These are phyloP conservation scores for Cercospora brassicicola DNA, from an alignment of 2,329 filamentous ascomycete genomes.

Conservation along the genomic window DNA sequence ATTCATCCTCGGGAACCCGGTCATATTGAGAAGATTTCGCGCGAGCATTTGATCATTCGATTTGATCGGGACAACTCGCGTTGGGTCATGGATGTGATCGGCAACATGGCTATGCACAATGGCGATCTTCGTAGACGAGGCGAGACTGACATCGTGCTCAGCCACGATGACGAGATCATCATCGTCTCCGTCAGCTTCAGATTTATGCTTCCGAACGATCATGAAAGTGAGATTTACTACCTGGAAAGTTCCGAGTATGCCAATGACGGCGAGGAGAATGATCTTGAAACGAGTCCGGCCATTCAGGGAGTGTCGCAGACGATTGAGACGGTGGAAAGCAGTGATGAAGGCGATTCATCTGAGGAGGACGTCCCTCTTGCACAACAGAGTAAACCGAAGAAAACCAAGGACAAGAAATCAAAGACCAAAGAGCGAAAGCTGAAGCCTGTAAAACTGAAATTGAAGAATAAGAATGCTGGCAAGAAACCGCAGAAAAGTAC, in stretches of 20 bases:
- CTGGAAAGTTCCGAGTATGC: slow-evolving; percentile 33
- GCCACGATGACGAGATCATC: slow-evolving; percentile 66
- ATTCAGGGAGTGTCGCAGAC: slow-evolving; percentile 45
- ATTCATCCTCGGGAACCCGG: slow-evolving; percentile 47
- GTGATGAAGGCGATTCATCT: slow-evolving; percentile 51
- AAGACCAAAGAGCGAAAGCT: slow-evolving; percentile 19
- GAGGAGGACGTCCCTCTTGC: slow-evolving; percentile 16
- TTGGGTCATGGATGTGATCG: slow-evolving; percentile 65
- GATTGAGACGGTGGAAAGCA: slow-evolving; percentile 54
- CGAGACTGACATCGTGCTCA: slow-evolving; percentile 56
- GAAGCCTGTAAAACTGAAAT: slow-evolving; percentile 23
- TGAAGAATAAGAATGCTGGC: slow-evolving; percentile 19
- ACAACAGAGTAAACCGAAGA: slow-evolving; percentile 13
- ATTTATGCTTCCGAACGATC: slow-evolving; percentile 69
- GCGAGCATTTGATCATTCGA: slow-evolving; percentile 70
- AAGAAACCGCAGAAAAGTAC: slow-evolving; percentile 10
- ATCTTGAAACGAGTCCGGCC: slow-evolving; percentile 16
- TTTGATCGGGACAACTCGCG: slow-evolving; percentile 64
- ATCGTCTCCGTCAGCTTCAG: slow-evolving; percentile 69
- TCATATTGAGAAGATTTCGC: slow-evolving; percentile 71
- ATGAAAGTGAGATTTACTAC: slow-evolving; percentile 48
- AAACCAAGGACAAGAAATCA: slow-evolving; percentile 7
- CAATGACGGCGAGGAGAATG: slow-evolving; percentile 50
- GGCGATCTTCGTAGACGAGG: slow-evolving; percentile 51
- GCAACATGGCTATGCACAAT: slow-evolving; percentile 70